Evolutionary conservation across 163 green algal genomes (phyloP), one percentile per base, ranked within the genome.

Genomic region (Scenedesmus sp.): DNA sequence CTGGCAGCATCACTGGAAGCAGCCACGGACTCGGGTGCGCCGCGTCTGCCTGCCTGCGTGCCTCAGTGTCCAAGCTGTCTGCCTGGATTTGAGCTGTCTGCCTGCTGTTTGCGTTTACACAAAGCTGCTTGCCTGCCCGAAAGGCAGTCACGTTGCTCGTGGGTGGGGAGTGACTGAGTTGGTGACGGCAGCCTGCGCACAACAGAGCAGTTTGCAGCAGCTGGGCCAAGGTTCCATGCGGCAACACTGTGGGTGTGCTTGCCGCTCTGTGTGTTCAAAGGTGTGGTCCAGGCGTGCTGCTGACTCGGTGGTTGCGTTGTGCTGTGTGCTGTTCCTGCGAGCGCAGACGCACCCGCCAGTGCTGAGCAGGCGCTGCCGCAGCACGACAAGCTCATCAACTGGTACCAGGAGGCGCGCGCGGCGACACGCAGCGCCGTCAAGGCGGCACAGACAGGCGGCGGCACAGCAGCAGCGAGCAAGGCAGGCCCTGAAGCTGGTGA

Each of bases 311-410:
- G 1, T 22, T 61, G 30, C n/a, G 5, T 3, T 61, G 51, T 61
- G 4, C 46, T 10, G 6, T 61, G 4, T 90, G 83, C 76, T 35
- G n/a, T 9, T 65, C 26, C 76, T 70, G 12, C 44, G 51, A 9
- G 30, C 9, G 42, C 59, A 76, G 65, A 89, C 26, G 49, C 2
- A 3, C 42, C 53, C 12, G 79, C 78, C 49, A 81, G 85, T 18
- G 59, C 92, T 53, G 95, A 96, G 15, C 51, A 61, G n/a, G 81
- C 83, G 10, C 82, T 96, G 61, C 42, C 89, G 13, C 76, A 91
- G 83, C 93, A 93, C 59, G 95, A 96, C 84, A 91, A 85, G 35
- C 70, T 80, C 40, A 91, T 96, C 84, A 95, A 94, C 80, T 90
- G 87, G 0, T 95, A 93, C 81, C 82, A 40, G 42, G 95, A 95